Conservation (phyloP, 768 basidiomycete genomes). For the Grammothele lineata region DNA sequence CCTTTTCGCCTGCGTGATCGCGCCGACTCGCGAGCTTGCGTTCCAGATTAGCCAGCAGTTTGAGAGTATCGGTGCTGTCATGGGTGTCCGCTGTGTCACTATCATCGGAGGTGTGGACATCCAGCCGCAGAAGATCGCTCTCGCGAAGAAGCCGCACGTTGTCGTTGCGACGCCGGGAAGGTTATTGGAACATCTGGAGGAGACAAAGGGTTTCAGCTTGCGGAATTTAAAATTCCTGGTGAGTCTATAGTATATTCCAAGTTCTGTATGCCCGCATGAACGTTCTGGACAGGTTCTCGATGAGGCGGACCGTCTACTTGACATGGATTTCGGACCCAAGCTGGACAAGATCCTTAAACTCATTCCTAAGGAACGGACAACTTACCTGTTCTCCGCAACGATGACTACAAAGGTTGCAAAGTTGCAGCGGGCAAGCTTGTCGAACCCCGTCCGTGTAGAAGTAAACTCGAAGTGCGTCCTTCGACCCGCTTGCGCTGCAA, state of each 20-base stretch:
- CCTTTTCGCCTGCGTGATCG: conserved; percentile 88
- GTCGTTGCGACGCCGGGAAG: conserved; percentile 95
- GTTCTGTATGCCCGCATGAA: too few species aligned
- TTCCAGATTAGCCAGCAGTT: conserved; percentile 99
- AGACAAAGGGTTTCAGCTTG: conserved; percentile 94
- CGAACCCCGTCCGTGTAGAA: conserved; percentile 91
- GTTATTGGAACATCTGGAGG: conserved; percentile 89
- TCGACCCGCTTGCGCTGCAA: too few species aligned
- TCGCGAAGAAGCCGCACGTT: conserved; percentile 92
- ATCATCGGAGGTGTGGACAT: conserved; percentile 96
- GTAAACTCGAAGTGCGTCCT: conserved; percentile 81
- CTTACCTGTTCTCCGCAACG: conserved; percentile 96
- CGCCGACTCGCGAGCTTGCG: conserved; percentile 97
- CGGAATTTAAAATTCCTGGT: conserved; percentile 85
- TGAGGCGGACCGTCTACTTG: conserved; percentile 92
- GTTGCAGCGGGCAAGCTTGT: conserved; percentile 88
- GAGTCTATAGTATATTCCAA: too few species aligned
- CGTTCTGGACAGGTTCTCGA: conserved; percentile 75
- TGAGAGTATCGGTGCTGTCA: conserved; percentile 83
- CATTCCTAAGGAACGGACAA: conserved; percentile 90
- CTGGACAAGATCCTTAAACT: conserved; percentile 96
- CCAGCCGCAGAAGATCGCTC: conserved; percentile 84
- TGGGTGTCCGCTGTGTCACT: conserved; percentile 88
- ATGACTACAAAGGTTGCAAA: conserved; percentile 99
- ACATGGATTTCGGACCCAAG: conserved; percentile 94